Conservation (phyloP, 305 asterid species). For the Euphrasia arctica region DNA sequence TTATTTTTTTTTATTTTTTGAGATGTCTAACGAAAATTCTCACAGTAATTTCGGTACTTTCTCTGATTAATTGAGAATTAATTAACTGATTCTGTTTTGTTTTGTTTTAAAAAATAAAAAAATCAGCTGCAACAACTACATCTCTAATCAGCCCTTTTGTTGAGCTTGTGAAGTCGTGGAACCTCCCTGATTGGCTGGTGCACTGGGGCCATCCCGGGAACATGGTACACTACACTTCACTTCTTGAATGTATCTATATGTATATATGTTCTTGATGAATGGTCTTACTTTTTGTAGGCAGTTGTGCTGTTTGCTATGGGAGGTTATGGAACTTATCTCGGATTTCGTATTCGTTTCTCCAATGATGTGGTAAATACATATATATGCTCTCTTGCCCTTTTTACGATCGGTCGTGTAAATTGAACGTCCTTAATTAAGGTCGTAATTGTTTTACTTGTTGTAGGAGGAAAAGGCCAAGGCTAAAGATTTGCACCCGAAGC, state of each 20-base stretch:
- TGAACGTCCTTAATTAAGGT: neutral
- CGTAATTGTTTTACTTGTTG: neutral
- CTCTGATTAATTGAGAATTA: neutral
- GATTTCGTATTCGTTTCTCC: slow-evolving; percentile 79
- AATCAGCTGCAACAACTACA: slow-evolving; percentile 60
- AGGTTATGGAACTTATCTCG: slow-evolving; percentile 90
- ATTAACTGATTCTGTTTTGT: neutral
- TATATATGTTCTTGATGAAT: no score
- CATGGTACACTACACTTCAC: slow-evolving; percentile 47
- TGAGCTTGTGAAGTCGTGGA: slow-evolving; percentile 66
- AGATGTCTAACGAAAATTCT: no score
- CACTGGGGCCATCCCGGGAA: slow-evolving; percentile 99
- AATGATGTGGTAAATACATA: slow-evolving; percentile 51
- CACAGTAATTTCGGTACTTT: neutral
- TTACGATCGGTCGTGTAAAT: neutral
- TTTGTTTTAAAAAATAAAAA: neutral
- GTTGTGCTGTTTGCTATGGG: slow-evolving; percentile 97
- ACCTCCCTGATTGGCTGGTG: slow-evolving; percentile 84
- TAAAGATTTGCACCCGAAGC: slow-evolving; percentile 91
- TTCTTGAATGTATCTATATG: neutral
- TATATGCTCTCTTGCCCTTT: neutral
- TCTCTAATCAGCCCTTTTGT: slow-evolving; percentile 65
- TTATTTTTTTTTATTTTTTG: neutral
- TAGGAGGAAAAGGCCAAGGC: slow-evolving; percentile 99
- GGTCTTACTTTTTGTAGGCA: slow-evolving; percentile 46